Evolutionary conservation across 1,139 yeast species (phyloP).

Genomic region (Suhomyces anneliseae): DNA sequence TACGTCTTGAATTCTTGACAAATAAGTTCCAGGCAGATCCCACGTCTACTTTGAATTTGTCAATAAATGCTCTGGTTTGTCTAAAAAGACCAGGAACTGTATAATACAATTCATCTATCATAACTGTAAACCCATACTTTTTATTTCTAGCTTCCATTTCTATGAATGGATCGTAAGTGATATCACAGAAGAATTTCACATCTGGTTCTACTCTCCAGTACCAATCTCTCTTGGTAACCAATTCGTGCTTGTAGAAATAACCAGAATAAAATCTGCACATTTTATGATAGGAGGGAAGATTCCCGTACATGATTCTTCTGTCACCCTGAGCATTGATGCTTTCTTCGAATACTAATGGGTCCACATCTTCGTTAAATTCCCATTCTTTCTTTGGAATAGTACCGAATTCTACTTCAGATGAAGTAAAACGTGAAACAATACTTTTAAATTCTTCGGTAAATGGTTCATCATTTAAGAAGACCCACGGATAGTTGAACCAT

Average conservation of each 20-base stretch:
- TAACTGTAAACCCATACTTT: constrained; percentile 79
- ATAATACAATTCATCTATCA: constrained; percentile 70
- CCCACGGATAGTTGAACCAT: constrained; percentile 90
- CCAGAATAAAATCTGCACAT: constrained; percentile 80
- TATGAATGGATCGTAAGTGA: constrained; percentile 85
- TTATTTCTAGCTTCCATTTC: constrained; percentile 73
- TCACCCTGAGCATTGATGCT: constrained; percentile 73
- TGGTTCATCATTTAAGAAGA: constrained; percentile 76
- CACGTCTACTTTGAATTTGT: constrained; percentile 41
- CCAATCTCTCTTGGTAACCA: constrained; percentile 72
- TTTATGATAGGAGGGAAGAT: constrained; percentile 69
- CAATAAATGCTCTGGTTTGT: constrained; percentile 64
- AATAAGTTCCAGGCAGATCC: constrained; percentile 63
- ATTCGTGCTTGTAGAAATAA: constrained; percentile 70
- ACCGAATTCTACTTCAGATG: constrained; percentile 69
- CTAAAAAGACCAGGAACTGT: constrained; percentile 82
- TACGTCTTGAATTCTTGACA: constrained; percentile 31
- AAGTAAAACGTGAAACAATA: constrained; percentile 49
- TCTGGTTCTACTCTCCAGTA: constrained; percentile 96
- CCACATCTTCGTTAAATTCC: constrained; percentile 48
- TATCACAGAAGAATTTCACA: constrained; percentile 83
- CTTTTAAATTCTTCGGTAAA: constrained; percentile 63
- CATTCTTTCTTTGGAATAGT: constrained; percentile 62
- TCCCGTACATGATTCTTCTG: constrained; percentile 77
- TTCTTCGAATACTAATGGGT: constrained; percentile 43